Base-by-base conservation (phyloP, 2,329 filamentous ascomycete species). In the Scytalidium sp. region DNA sequence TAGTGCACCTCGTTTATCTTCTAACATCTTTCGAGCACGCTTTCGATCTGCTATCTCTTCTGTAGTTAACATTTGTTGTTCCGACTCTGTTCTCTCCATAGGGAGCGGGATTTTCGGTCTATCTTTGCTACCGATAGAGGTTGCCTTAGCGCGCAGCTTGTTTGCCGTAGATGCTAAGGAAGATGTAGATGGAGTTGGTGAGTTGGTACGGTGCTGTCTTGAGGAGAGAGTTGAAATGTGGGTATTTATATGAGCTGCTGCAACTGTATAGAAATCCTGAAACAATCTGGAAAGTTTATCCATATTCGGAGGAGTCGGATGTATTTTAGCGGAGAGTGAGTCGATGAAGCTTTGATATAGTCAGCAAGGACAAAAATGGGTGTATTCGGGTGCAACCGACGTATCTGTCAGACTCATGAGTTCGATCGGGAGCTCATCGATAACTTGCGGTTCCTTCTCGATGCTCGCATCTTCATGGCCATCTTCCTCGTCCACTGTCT, bases 381-480 rank as follows among this genome's bases (percentile, higher is more conserved):
- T 39, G 19, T 10, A 23, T 32, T 36, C 58, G 50, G 43, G 47
- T 43, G 25, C 29, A 32, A 47, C 49, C 25, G 74, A 91, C 90
- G 88, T 89, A 69, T 97, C 93, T 19, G 88, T 90, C 64, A 97
- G 73, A 67, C 90, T 94, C 51, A 94, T 80, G 51, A 99, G 81
- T 76, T 99, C 94, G 62, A 97, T 94, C 13, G 94, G 94, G 40
- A 99, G 82, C 63, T 96, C 88, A 60, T 96, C 90, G 55, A 94
- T 85, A 50, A 89, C 85, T 41, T 56, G 55, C 6, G 62, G 59
- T 20, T 63, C 23, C 51, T 63, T 64, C 19, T 54, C 60, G 19
- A 47, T 41, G 10, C 13, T 42, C 36, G 52, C 56, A 21, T 46
- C 46, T 15, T 43, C 23, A 25, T 29, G 43, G 20, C 49, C 54